These are phyloP conservation scores for Podaxis sp. DNA, from an alignment of 768 basidiomycete species.

Conservation along the genomic window DNA sequence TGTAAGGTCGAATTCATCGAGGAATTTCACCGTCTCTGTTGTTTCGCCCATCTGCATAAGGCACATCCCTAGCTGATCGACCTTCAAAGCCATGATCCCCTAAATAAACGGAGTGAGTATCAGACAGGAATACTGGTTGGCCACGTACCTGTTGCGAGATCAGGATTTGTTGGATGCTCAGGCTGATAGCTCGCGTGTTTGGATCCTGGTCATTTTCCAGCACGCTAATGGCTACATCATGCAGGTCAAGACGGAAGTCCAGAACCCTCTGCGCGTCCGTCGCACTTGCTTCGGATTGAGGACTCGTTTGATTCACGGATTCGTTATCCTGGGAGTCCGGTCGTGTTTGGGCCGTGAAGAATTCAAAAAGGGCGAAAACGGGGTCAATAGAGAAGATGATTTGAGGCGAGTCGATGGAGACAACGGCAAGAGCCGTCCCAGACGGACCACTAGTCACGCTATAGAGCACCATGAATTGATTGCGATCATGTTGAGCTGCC, in stretches of 20 bases:
- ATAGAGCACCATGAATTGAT: constrained; percentile 93
- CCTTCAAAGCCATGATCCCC: constrained; percentile 78
- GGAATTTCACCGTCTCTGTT: constrained; percentile 82
- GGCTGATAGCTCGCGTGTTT: constrained; percentile 81
- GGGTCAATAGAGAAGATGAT: constrained; percentile 93
- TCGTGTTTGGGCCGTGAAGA: constrained; percentile 55
- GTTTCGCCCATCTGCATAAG: constrained; percentile 83
- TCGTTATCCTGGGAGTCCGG: not conserved
- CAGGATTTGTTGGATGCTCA: constrained; percentile 82
- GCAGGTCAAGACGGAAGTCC: constrained; percentile 82
- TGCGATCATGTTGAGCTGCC: constrained; percentile 80
- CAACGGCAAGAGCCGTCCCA: constrained; percentile 65
- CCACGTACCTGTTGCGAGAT: constrained; percentile 81
- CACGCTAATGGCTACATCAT: constrained; percentile 85
- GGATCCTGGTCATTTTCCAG: constrained; percentile 80
- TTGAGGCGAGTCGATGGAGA: constrained; percentile 90
- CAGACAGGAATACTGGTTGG: not conserved
- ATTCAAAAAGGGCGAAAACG: constrained; percentile 82
- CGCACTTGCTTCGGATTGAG: not conserved
- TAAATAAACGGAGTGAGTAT: constrained; percentile 27
- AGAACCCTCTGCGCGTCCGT: constrained; percentile 22
- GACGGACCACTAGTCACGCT: constrained; percentile 64
- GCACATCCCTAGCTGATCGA: constrained; percentile 90
- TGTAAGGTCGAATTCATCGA: constrained; percentile 90
- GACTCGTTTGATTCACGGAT: not conserved